Percentiles rank a stretch among this genome's conserved stretches.
These are phyloP conservation scores for Jatropha curcas DNA, from an alignment of 345 rosid species.

Conservation along the genomic window DNA sequence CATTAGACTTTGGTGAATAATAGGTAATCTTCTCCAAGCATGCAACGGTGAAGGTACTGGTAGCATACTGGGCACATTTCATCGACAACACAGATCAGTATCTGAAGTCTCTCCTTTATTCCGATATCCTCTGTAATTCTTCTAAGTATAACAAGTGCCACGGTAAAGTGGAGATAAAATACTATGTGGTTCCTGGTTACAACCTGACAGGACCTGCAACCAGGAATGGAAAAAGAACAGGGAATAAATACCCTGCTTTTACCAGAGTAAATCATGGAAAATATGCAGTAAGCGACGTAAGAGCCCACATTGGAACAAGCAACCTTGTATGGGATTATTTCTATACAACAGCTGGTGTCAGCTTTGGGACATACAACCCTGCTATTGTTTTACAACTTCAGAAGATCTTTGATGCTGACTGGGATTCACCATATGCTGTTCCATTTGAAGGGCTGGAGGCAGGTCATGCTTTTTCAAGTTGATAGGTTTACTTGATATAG, in stretches of 20 bases:
- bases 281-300: conserved; percentile 61
- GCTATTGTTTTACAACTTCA: conserved; percentile 71
- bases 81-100: conserved; percentile 63
- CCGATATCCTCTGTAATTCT: conserved; percentile 74
- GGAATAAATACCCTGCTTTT: conserved; percentile 63
- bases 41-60: conserved; percentile 74
- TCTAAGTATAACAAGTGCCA: conserved; percentile 58
- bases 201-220: conserved; percentile 72
- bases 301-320: conserved; percentile 84
- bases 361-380: conserved; percentile 69
- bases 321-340: conserved; percentile 91
- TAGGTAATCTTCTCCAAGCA: conserved; percentile 84
- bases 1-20: conserved; percentile 3
- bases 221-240: conserved; percentile 45
- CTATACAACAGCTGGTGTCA: conserved; percentile 74
- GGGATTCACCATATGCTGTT: conserved; percentile 75
- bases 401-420: conserved; percentile 74
- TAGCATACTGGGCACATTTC: conserved; percentile 71
- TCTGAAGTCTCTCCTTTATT: conserved; percentile 65
- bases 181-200: conserved; percentile 76
- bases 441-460: conserved; percentile 43
- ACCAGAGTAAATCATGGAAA: conserved; percentile 84
- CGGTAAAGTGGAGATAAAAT: conserved; percentile 74
- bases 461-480: conserved; percentile 32
- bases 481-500: background rate